These are phyloP conservation scores for Psilocybe sp. DNA, from an alignment of 768 basidiomycete genomes.

Conservation along the genomic window DNA sequence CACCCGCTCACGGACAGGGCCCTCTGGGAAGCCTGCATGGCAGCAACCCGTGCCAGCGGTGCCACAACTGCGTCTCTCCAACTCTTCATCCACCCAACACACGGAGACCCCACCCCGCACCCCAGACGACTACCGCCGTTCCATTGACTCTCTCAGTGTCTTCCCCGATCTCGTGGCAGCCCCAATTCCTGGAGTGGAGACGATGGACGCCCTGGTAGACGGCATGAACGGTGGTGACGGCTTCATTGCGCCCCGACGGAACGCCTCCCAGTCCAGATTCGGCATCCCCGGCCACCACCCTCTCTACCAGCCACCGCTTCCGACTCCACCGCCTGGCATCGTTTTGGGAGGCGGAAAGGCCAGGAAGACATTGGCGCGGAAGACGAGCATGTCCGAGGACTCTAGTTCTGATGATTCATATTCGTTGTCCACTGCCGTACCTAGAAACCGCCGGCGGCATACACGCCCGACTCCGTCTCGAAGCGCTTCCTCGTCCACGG, in stretches of 20 bases:
- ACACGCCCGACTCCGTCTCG: constrained; percentile 28
- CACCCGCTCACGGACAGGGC: constrained; percentile 57
- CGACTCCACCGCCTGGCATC: constrained; percentile 79
- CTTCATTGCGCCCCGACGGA: constrained; percentile 33
- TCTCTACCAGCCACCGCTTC: constrained; percentile 79
- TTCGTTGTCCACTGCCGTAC: constrained; percentile 22
- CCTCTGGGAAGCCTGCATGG: constrained; percentile 47
- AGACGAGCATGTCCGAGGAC: constrained; percentile 31
- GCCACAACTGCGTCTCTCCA: constrained; percentile 60
- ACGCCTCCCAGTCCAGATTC: constrained; percentile 51
- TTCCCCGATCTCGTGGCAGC: constrained; percentile 74
- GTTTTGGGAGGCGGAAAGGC: constrained; percentile 56
- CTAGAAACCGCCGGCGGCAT: constrained; percentile 33
- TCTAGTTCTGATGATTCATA: constrained; percentile 52
- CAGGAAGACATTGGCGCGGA: constrained; percentile 27
- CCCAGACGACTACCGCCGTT: constrained; percentile 46
- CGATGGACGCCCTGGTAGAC: constrained; percentile 86
- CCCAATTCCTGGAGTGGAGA: constrained; percentile 76
- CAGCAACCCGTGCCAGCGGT: constrained; percentile 34
- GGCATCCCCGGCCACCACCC: constrained; percentile 65
- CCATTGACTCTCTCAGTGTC: constrained; percentile 41
- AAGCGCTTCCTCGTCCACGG: constrained; percentile 24
- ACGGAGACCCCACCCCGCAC: constrained; percentile 73
- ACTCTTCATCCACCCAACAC: constrained; percentile 63
- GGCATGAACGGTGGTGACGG: constrained; percentile 83